These are phyloP conservation scores for Danielia reshetovae DNA, from an alignment of 805 yeast species.

Conservation along the genomic window DNA sequence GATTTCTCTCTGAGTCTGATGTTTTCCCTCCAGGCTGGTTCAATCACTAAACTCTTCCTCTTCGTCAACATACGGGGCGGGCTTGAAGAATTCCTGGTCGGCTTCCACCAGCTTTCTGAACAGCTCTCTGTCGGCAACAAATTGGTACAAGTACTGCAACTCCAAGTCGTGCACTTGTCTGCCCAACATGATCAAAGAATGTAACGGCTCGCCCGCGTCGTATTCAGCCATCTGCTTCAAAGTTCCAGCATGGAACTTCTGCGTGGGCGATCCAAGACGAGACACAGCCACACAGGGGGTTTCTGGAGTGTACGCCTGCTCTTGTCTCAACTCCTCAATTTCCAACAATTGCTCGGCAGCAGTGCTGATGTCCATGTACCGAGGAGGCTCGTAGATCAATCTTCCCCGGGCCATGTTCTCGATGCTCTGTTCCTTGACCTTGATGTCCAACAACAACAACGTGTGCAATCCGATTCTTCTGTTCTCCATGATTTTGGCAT, in stretches of 20 bases:
- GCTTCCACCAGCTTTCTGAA: conserved; percentile 38
- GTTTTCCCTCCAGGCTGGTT: no score
- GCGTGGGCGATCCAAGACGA: conserved; percentile 83
- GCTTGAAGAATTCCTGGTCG: conserved; percentile 71
- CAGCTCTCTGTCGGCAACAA: conserved; percentile 56
- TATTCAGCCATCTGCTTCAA: conserved; percentile 70
- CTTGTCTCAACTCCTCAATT: conserved; percentile 73
- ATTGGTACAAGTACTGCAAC: conserved; percentile 76
- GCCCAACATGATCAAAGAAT: conserved; percentile 86
- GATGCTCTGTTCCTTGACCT: conserved; percentile 93
- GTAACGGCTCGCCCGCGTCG: conserved; percentile 93
- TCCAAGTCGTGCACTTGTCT: conserved; percentile 93
- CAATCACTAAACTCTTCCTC: conserved; percentile 20
- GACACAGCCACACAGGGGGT: conserved; percentile 95
- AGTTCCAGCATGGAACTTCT: conserved; percentile 80
- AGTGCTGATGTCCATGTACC: conserved; percentile 89
- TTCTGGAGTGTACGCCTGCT: conserved; percentile 73
- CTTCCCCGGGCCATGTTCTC: conserved; percentile 93
- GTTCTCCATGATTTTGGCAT: conserved; percentile 83
- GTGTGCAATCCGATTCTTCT: conserved; percentile 90
- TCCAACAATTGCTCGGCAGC: conserved; percentile 88
- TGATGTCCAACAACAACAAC: conserved; percentile 80
- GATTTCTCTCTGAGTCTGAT: no score
- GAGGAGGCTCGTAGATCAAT: conserved; percentile 90
- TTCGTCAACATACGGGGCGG: conserved; percentile 60